phyloP scores from a whole-genome alignment of 192 early-diverging fungal species.

The Coemansia sp. region DNA sequence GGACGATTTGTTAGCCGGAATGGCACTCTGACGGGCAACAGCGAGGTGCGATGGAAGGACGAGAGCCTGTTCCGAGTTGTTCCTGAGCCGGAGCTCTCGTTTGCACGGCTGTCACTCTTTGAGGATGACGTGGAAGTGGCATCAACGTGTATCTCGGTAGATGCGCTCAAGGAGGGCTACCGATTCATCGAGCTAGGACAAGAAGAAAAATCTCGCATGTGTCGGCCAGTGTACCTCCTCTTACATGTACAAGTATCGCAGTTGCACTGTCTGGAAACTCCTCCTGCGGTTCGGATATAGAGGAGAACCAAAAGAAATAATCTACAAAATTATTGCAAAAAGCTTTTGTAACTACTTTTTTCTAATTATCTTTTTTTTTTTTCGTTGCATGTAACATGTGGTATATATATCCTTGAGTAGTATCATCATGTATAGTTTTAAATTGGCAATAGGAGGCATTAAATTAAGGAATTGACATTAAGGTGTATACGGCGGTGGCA shows the following conservation, averaged over 20 bases:
- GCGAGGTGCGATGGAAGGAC: slow-evolving; percentile 46
- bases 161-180: slow-evolving; percentile 45
- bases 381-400: neutral
- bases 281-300: neutral
- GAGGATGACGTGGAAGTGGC: slow-evolving; percentile 47
- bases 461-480: neutral
- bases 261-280: slow-evolving; percentile 38
- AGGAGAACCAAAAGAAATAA: neutral
- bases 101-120: slow-evolving; percentile 35
- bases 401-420: neutral
- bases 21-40: slow-evolving; percentile 18
- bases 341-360: neutral
- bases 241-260: slow-evolving; percentile 45
- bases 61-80: slow-evolving; percentile 30
- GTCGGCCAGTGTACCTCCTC: slow-evolving; percentile 29
- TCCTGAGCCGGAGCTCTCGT: slow-evolving; percentile 43
- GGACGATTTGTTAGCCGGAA: slow-evolving; percentile 6
- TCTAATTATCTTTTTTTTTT: neutral
- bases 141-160: slow-evolving; percentile 32
- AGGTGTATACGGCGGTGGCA: slow-evolving; percentile 32
- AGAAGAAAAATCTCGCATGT: slow-evolving; percentile 27
- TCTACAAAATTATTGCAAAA: neutral
- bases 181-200: slow-evolving; percentile 45
- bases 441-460: neutral
- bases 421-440: neutral